Conservation (phyloP, 2,329 filamentous ascomycete species). For the Podosphaera aphanis region DNA sequence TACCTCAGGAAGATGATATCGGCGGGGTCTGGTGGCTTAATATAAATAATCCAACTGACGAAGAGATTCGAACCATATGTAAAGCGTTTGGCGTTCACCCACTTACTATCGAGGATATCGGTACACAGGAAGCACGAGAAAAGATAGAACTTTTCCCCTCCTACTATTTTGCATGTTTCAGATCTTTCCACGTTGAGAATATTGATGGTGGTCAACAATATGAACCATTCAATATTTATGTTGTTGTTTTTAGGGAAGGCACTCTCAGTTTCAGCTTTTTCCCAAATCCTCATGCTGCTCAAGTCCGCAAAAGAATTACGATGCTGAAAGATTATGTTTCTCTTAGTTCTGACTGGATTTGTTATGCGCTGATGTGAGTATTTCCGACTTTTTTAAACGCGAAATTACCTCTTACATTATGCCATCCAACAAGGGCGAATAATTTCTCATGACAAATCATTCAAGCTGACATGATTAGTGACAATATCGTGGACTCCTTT, state of each 20-base stretch:
- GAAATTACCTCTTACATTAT: too few species aligned
- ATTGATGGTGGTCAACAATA: constrained; percentile 64
- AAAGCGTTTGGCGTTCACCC: constrained; percentile 91
- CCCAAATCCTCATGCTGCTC: constrained; percentile 64
- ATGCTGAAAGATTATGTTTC: constrained; percentile 87
- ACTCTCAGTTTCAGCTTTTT: constrained; percentile 86
- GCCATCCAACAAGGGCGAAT: background rate
- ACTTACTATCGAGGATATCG: constrained; percentile 87
- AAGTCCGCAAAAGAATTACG: constrained; percentile 77
- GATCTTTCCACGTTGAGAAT: constrained; percentile 63
- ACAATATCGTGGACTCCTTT: constrained; percentile 94
- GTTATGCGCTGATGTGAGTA: constrained; percentile 82
- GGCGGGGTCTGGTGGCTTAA: constrained; percentile 98
- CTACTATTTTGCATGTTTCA: constrained; percentile 96
- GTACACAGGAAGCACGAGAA: constrained; percentile 82
- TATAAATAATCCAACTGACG: constrained; percentile 69
- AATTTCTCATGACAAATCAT: constrained; percentile 3
- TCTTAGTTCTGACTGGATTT: constrained; percentile 93
- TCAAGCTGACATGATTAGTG: constrained; percentile 23
- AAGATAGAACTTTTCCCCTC: constrained; percentile 95
- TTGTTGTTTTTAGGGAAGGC: constrained; percentile 87
- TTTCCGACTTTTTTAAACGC: background rate
- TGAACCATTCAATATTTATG: constrained; percentile 89
- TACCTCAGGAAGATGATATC: constrained; percentile 36
- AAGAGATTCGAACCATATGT: constrained; percentile 70